Evolutionary conservation across 176 grass and related monocot species (phyloP), one percentile per base, ranked within the genome.

Genomic region (Zoysia pacifica): DNA sequence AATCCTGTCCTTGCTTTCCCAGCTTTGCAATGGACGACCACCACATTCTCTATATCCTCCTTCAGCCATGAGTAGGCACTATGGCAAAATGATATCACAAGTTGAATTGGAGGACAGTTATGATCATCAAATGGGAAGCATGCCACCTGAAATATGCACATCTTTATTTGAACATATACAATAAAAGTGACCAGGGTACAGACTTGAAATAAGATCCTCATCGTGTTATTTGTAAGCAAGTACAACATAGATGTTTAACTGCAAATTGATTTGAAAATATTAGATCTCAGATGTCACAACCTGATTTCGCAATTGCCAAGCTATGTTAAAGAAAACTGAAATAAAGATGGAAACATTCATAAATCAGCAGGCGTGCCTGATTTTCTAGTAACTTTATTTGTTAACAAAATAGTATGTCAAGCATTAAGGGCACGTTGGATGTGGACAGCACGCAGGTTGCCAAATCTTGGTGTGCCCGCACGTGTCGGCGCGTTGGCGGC

Each of bases 31-130:
- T 99, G 96, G 73, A 99, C 86, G 69, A 95, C 96, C 65, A 95
- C 96, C 46, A 99, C 93, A 82, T 95, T 99, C 85, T 99, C 96
- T 86, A 99, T 99, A 84, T 99, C 96, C 80, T 99, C 93, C 76
- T 95, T 99, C 82, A 99, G 75, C 96, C 96, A 99, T 69, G 96
- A 93, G 76, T 99, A 99, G 69, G 96, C 96, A 54, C 96, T 99
- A 75, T 95, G 86, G 70, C 96, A 99, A 81, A 99, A 99, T 84
- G 86, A 99, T 94, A 95, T 86, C 58, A 99, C 90, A 84, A 99
- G 90, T 91, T 99, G 96, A 52, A 94, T 84, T 35, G 96, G 93
- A 79, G 93, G 96, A 50, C 90, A 99, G 84, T 99, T 99, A 82
- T 99, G 96, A 72, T 99, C 96, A 74, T 99, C 96, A 82, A 95